Percentiles rank a stretch among this genome's conserved stretches.
These are phyloP conservation scores for Rubus parviflorus DNA, from an alignment of 306 rosid species.

Conservation along the genomic window DNA sequence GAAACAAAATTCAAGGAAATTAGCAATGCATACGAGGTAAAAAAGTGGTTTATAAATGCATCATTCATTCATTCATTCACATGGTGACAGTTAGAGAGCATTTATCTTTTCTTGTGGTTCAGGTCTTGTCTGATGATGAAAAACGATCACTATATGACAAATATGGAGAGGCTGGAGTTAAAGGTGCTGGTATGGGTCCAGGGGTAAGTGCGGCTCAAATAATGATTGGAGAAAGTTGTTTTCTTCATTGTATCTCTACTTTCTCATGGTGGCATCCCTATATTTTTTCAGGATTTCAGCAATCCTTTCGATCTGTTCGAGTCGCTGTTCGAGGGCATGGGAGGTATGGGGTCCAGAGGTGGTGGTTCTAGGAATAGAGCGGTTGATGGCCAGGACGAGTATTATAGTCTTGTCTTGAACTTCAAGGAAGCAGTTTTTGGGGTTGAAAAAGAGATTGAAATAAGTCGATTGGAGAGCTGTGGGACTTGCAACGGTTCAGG, in stretches of 20 bases:
- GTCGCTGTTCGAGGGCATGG: constrained; percentile 60
- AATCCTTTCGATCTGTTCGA: constrained; percentile 67
- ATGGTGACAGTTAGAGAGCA: constrained; percentile 10
- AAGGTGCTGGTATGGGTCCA: constrained; percentile 81
- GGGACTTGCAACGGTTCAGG: constrained; percentile 94
- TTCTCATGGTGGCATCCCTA: constrained; percentile 16
- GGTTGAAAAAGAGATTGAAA: constrained; percentile 90
- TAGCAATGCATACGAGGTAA: constrained; percentile 96
- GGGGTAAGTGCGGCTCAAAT: constrained; percentile 60
- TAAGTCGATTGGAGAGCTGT: constrained; percentile 81
- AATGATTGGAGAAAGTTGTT: constrained; percentile 16
- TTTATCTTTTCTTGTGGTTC: constrained; percentile 21
- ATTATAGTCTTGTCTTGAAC: constrained; percentile 78
- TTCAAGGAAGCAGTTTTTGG: constrained; percentile 97
- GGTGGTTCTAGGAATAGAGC: constrained; percentile 61
- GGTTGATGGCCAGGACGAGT: constrained; percentile 62
- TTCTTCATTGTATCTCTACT: background rate
- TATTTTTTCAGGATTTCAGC: constrained; percentile 55
- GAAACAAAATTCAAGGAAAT: constrained; percentile 89
- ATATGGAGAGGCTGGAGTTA: constrained; percentile 97
- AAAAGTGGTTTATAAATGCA: constrained; percentile 4
- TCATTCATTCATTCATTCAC: constrained; percentile 10
- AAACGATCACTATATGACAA: constrained; percentile 79
- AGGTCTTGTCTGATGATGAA: constrained; percentile 98
- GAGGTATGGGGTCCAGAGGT: constrained; percentile 52